phyloP scores from a whole-genome alignment of 1,284 basidiomycete species.

The Peniophora sp. region DNA sequence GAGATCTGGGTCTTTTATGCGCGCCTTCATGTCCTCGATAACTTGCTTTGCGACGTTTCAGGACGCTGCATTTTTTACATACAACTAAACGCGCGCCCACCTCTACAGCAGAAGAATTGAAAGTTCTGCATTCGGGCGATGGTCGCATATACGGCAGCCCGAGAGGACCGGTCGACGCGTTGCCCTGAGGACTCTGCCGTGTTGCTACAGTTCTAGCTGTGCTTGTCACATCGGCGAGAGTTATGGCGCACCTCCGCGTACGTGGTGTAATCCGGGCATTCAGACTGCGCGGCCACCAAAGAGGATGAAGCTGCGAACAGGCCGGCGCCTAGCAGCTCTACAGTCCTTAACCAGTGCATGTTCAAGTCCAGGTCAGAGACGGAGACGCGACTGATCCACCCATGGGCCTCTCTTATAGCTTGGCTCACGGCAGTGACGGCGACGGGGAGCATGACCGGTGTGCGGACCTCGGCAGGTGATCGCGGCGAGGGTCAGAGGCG shows the following conservation, averaged over 20 bases:
- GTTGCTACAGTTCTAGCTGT: no score
- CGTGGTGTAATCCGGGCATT: slow-evolving; percentile 54
- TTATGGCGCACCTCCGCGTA: slow-evolving; percentile 45
- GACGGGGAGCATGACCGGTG: no score
- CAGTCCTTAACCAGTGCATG: no score
- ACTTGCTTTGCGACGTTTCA: slow-evolving; percentile 39
- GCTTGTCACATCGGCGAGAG: not conserved
- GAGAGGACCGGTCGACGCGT: slow-evolving; percentile 50
- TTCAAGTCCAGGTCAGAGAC: no score
- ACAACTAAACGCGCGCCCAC: slow-evolving; percentile 21
- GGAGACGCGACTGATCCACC: no score
- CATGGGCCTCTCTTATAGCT: no score
- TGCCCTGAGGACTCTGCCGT: slow-evolving; percentile 46
- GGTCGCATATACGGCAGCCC: slow-evolving; percentile 67
- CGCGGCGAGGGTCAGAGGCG: no score
- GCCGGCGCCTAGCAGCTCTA: not conserved
- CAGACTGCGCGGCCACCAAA: not conserved
- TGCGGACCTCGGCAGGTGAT: no score
- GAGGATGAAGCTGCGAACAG: not conserved
- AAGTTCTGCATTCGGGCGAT: slow-evolving; percentile 57
- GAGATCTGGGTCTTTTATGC: slow-evolving; percentile 65
- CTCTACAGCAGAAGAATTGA: slow-evolving; percentile 67
- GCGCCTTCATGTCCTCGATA: slow-evolving; percentile 58
- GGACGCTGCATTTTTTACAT: no score
- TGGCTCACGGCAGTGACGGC: no score